Evolutionary conservation across 1,284 basidiomycete genomes (phyloP).

Genomic region (Moesziomyces parantarcticus): DNA sequence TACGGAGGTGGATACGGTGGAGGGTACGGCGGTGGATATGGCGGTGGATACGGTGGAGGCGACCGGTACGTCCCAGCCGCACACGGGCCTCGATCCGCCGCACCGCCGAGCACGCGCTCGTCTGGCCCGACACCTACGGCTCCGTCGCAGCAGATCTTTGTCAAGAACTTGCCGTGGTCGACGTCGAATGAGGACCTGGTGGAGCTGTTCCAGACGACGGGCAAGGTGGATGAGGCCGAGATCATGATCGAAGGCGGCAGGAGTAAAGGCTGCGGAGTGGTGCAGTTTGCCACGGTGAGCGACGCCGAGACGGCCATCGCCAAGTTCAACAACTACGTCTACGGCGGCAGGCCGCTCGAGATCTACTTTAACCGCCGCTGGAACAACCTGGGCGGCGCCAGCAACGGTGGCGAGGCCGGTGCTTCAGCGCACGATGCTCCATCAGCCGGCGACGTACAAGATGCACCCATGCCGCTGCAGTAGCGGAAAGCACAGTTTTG

Average conservation of each 20-base stretch:
- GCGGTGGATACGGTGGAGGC: slow-evolving; percentile 25
- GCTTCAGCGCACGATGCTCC: slow-evolving; percentile 7
- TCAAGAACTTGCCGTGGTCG: slow-evolving; percentile 96
- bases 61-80: slow-evolving; percentile 21
- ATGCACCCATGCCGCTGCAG: slow-evolving; percentile 30
- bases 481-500: no score
- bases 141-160: slow-evolving; percentile 95
- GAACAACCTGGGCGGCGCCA: slow-evolving; percentile 43
- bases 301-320: slow-evolving; percentile 91
- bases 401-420: slow-evolving; percentile 14
- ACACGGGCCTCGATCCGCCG: slow-evolving; percentile 20
- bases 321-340: slow-evolving; percentile 62
- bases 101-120: slow-evolving; percentile 17
- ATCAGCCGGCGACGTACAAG: slow-evolving; percentile 3
- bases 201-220: slow-evolving; percentile 96
- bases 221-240: slow-evolving; percentile 91
- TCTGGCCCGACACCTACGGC: slow-evolving; percentile 70
- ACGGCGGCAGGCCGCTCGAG: slow-evolving; percentile 59
- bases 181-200: slow-evolving; percentile 99
- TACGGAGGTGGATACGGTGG: slow-evolving; percentile 19
- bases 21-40: slow-evolving; percentile 25
- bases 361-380: slow-evolving; percentile 59
- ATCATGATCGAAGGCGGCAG: slow-evolving; percentile 89
- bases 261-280: slow-evolving; percentile 92
- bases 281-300: slow-evolving; percentile 86